These are phyloP conservation scores for Corchorus capsularis DNA, from an alignment of 345 rosid genomes.

Conservation along the genomic window DNA sequence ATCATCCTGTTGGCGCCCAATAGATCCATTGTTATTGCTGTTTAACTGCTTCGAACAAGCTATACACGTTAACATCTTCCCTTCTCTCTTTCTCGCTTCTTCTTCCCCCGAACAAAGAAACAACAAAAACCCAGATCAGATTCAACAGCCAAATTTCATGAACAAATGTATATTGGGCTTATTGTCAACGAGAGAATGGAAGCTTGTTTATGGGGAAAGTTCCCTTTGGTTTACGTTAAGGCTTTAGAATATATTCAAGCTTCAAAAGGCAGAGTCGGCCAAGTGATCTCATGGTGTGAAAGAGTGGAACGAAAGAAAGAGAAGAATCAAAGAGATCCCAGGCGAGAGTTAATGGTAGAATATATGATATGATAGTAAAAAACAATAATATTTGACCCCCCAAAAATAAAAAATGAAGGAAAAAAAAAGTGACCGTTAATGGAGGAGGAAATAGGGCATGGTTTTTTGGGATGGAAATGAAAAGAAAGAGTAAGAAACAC, in stretches of 20 bases:
- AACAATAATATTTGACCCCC: neutral
- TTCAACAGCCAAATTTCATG: slow-evolving; percentile 3
- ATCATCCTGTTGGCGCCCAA: slow-evolving; percentile 50
- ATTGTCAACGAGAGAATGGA: neutral
- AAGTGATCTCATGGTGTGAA: neutral
- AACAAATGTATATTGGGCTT: neutral
- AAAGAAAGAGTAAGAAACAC: neutral
- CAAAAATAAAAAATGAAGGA: neutral
- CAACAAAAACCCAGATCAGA: slow-evolving; percentile 36
- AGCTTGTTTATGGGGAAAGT: neutral
- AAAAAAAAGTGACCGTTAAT: slow-evolving; percentile 45
- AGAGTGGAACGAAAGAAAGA: slow-evolving; percentile 9
- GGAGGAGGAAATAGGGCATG: slow-evolving; percentile 33
- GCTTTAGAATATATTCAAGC: neutral
- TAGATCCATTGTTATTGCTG: slow-evolving; percentile 53
- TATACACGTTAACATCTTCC: slow-evolving; percentile 86
- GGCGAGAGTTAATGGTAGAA: slow-evolving; percentile 5
- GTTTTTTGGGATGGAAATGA: slow-evolving; percentile 30
- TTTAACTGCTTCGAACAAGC: slow-evolving; percentile 77
- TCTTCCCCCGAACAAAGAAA: slow-evolving; percentile 21
- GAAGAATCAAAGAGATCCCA: slow-evolving; percentile 10
- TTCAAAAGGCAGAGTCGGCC: neutral
- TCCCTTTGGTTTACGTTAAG: neutral
- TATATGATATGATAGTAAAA: neutral
- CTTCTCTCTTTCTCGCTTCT: slow-evolving; percentile 13